phyloP scores from a whole-genome alignment of 768 basidiomycete genomes.

The Holtermanniella nyarrowii region DNA sequence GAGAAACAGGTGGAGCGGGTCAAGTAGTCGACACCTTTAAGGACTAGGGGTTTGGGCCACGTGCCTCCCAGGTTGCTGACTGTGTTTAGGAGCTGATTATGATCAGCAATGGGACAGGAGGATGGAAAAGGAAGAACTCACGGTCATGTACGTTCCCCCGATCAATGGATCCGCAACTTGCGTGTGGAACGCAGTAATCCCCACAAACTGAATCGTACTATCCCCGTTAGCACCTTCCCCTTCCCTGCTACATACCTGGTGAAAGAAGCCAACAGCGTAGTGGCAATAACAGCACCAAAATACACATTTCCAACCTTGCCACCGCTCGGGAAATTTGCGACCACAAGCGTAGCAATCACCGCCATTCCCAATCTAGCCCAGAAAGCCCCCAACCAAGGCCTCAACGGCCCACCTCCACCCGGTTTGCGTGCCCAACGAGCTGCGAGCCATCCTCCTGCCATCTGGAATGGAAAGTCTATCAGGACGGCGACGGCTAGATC shows the following conservation, averaged over 20 bases:
- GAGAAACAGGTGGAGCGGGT: conserved; percentile 63
- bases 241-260: conserved; percentile 50
- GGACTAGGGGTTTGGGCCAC: conserved; percentile 86
- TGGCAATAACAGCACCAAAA: conserved; percentile 67
- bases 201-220: conserved; percentile 97
- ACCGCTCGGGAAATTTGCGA: conserved; percentile 65
- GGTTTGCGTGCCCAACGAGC: conserved; percentile 65
- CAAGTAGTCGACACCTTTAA: conserved; percentile 92
- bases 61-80: conserved; percentile 90
- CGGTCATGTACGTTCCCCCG: conserved; percentile 99
- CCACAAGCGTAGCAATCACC: conserved; percentile 60
- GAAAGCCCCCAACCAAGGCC: conserved; percentile 73
- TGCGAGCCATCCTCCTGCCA: conserved; percentile 84
- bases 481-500: conserved; percentile 91
- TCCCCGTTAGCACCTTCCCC: neutral
- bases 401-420: conserved; percentile 49
- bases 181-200: conserved; percentile 98
- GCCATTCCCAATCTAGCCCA: conserved; percentile 74
- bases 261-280: conserved; percentile 75
- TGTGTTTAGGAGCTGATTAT: conserved; percentile 72
- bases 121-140: conserved; percentile 42
- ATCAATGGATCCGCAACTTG: conserved; percentile 91
- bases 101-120: neutral
- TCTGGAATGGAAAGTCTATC: conserved; percentile 96
- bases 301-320: conserved; percentile 46